phyloP scores from a whole-genome alignment of 2,329 filamentous ascomycete genomes.

The Monosporascus sp. region DNA sequence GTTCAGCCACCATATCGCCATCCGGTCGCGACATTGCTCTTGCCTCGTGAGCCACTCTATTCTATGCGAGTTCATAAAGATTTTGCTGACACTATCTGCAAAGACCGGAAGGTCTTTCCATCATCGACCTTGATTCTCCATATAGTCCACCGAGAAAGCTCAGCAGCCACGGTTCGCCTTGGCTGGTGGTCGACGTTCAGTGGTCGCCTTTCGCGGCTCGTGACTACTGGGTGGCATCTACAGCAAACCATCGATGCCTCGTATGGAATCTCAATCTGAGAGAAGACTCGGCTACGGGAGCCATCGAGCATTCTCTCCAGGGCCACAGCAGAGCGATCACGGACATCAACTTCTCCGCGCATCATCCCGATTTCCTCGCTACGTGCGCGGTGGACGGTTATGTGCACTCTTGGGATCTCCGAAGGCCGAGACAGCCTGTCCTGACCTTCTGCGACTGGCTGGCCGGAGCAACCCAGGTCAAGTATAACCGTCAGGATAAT shows the following conservation, averaged over 20 bases:
- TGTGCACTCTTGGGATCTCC: conserved; percentile 87
- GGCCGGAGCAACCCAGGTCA: conserved; percentile 89
- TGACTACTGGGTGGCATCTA: conserved; percentile 91
- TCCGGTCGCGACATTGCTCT: conserved; percentile 86
- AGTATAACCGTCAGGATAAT: conserved; percentile 85
- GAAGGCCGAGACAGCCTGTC: conserved; percentile 65
- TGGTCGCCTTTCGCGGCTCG: conserved; percentile 90
- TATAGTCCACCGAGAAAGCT: conserved; percentile 82
- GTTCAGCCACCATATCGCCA: conserved; percentile 88
- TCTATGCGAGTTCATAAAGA: no score
- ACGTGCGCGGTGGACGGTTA: conserved; percentile 92
- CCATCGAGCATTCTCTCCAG: conserved; percentile 82
- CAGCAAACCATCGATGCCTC: conserved; percentile 87
- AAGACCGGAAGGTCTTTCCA: conserved; percentile 77
- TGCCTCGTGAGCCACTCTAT: conserved; percentile 55
- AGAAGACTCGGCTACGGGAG: conserved; percentile 63
- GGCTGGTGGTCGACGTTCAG: conserved; percentile 92
- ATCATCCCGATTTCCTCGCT: conserved; percentile 82
- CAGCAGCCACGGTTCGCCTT: conserved; percentile 76
- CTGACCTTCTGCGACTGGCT: conserved; percentile 89
- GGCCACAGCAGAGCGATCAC: conserved; percentile 86
- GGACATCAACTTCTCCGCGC: conserved; percentile 92
- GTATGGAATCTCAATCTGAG: conserved; percentile 87
- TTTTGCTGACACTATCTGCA: conserved; percentile 9
- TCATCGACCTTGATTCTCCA: conserved; percentile 87